Conservation (phyloP, 228 moss, liverwort and hornwort species). For the Sphagnum magellanicum region DNA sequence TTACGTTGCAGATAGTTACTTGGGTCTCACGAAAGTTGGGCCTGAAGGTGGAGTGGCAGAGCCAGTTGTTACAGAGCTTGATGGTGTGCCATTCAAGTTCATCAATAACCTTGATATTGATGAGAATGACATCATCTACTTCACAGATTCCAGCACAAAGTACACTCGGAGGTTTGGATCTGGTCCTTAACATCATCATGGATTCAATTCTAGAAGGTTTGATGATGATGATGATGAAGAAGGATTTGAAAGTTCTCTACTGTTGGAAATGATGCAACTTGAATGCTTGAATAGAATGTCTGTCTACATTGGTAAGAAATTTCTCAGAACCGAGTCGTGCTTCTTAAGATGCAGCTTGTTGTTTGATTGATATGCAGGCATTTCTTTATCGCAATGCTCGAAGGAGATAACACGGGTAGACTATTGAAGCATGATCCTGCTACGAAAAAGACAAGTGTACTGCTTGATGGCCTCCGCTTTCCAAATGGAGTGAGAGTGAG, state of each 20-base stretch:
- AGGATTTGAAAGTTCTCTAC: no score
- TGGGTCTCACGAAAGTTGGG: slow-evolving; percentile 75
- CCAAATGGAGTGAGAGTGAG: slow-evolving; percentile 55
- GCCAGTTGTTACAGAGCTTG: slow-evolving; percentile 43
- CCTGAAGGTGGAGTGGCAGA: slow-evolving; percentile 79
- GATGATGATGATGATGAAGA: no score
- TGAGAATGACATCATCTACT: slow-evolving; percentile 65
- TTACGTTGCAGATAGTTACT: slow-evolving; percentile 68
- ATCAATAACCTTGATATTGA: slow-evolving; percentile 80
- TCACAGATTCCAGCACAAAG: slow-evolving; percentile 77
- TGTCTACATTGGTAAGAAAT: no score
- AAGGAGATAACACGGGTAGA: slow-evolving; percentile 42
- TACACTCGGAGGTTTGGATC: slow-evolving; percentile 56
- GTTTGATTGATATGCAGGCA: slow-evolving; percentile 9
- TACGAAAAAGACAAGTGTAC: slow-evolving; percentile 28
- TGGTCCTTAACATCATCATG: no score
- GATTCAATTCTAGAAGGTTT: no score
- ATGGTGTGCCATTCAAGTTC: slow-evolving; percentile 46
- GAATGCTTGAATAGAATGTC: no score
- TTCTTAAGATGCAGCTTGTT: no score
- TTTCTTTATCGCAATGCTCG: slow-evolving; percentile 33
- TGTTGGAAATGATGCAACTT: no score
- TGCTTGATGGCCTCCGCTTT: slow-evolving; percentile 24
- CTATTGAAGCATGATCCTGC: slow-evolving; percentile 40
- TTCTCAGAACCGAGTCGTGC: no score